Percentiles rank a stretch among this genome's conserved stretches.
Conservation (phyloP, 441 rosid genomes). For the Metrosideros polymorpha region DNA sequence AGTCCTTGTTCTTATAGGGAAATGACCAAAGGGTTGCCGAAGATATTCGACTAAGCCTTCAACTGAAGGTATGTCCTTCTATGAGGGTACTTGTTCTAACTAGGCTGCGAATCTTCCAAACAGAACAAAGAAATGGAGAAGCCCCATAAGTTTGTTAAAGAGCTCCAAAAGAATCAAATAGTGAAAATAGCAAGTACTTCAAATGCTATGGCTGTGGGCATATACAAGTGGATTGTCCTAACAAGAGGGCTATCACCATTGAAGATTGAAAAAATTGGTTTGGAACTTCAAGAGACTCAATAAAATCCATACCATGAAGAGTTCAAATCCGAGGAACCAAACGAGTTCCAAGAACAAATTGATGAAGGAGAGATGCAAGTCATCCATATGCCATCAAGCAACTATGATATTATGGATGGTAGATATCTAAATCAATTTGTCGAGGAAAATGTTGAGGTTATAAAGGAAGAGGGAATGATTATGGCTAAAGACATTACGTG, state of each 20-base stretch:
- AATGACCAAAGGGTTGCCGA: not conserved
- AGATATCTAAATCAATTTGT: not conserved
- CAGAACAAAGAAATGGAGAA: no score
- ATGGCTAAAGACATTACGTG: not conserved
- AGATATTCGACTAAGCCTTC: not conserved
- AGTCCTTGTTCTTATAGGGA: not conserved
- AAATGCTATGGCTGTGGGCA: no score
- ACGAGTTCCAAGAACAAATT: not conserved
- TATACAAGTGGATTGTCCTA: no score
- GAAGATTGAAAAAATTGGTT: not conserved
- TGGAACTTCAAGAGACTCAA: not conserved
- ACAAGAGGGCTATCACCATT: not conserved
- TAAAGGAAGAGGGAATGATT: not conserved
- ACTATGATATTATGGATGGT: not conserved
- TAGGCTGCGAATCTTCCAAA: not conserved
- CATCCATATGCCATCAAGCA: not conserved
- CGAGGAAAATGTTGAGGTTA: not conserved
- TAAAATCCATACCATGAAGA: not conserved
- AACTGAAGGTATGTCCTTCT: not conserved
- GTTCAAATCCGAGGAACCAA: not conserved
- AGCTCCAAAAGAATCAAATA: no score
- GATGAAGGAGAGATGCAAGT: not conserved
- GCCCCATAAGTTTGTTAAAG: not conserved
- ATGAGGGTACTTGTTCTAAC: not conserved
- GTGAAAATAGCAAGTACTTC: no score